phyloP scores from a whole-genome alignment of 1,284 basidiomycete genomes.

The Puccinia novopanici region DNA sequence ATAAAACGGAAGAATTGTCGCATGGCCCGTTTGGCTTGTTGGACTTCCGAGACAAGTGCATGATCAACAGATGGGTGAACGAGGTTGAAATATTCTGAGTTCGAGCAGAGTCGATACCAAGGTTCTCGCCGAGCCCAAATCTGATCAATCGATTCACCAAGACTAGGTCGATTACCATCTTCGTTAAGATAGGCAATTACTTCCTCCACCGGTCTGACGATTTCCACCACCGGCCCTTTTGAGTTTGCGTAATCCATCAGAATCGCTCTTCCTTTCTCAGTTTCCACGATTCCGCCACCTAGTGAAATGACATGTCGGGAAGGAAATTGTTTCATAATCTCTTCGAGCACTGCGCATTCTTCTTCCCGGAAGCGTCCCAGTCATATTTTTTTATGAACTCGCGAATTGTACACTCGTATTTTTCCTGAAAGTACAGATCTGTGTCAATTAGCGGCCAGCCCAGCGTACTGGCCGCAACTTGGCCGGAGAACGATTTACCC shows the following conservation, averaged over 20 bases:
- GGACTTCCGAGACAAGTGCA: constrained; percentile 52
- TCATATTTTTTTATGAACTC: constrained; percentile 76
- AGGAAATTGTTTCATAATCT: constrained; percentile 57
- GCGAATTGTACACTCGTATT: constrained; percentile 69
- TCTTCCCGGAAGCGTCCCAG: constrained; percentile 73
- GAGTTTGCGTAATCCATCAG: constrained; percentile 69
- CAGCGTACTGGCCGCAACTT: constrained; percentile 73
- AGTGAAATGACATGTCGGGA: constrained; percentile 77
- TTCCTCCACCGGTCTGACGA: constrained; percentile 71
- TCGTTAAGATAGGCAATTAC: constrained; percentile 75
- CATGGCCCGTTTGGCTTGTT: constrained; percentile 61
- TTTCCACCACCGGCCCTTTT: constrained; percentile 67
- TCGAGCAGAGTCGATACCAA: constrained; percentile 84
- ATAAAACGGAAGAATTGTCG: constrained; percentile 82
- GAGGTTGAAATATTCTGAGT: constrained; percentile 80
- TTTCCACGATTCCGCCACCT: constrained; percentile 95
- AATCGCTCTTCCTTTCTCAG: constrained; percentile 70
- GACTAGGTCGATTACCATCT: constrained; percentile 71
- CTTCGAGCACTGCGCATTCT: constrained; percentile 59
- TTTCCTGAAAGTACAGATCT: constrained; percentile 74
- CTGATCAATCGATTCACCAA: constrained; percentile 74
- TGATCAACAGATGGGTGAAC: constrained; percentile 55
- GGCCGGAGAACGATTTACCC: constrained; percentile 88
- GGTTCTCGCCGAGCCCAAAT: constrained; percentile 81
- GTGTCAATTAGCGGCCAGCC: constrained; percentile 83